phyloP scores from a whole-genome alignment of 345 rosid genomes.

The Pistacia vera region DNA sequence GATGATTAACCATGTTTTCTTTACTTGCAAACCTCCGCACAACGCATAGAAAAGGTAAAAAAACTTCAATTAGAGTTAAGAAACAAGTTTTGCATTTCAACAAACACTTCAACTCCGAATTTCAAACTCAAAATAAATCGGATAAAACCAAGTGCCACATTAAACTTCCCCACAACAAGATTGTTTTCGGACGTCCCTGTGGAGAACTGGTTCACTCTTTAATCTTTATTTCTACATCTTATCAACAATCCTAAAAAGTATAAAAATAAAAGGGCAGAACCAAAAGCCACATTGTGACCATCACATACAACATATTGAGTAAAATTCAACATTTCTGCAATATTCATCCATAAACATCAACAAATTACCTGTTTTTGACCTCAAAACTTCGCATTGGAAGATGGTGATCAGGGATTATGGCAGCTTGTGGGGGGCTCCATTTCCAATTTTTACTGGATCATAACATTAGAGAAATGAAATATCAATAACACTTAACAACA shows the following conservation, averaged over 20 bases:
- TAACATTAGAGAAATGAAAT: slow-evolving; percentile 2
- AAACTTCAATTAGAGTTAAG: neutral
- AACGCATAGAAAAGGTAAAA: neutral
- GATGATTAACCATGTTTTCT: neutral
- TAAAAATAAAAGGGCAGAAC: neutral
- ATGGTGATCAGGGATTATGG: slow-evolving; percentile 63
- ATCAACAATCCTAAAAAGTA: neutral
- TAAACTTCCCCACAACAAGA: too few species aligned
- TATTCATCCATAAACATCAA: neutral
- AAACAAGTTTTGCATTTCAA: neutral
- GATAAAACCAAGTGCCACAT: neutral
- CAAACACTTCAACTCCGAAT: neutral
- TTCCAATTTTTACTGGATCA: slow-evolving; percentile 41
- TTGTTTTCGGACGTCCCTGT: too few species aligned
- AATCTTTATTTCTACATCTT: neutral
- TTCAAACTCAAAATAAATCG: neutral
- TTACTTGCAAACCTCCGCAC: neutral
- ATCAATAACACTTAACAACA: neutral
- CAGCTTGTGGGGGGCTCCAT: slow-evolving; percentile 68
- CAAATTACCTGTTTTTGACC: slow-evolving; percentile 61
- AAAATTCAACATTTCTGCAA: neutral
- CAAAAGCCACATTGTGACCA: neutral
- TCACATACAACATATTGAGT: neutral
- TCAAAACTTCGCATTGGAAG: slow-evolving; percentile 85
- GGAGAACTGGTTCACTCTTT: too few species aligned